Base-by-base conservation (phyloP, 306 rosid species). In the Herpetospermum pedunculosum region DNA sequence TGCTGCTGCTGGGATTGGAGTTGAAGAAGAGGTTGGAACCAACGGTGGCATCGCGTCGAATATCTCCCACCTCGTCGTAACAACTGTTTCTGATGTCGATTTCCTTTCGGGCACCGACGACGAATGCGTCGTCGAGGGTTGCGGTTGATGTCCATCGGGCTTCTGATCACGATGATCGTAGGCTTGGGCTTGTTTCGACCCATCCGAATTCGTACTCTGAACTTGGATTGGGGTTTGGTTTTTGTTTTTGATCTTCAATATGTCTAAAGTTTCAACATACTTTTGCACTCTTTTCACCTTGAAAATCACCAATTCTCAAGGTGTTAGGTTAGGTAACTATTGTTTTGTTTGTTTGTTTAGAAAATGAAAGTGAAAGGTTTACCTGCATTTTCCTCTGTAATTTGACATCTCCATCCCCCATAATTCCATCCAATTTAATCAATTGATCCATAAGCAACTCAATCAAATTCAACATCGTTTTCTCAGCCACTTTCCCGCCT, bases 61-160 rank as follows among this genome's bases (percentile, higher is more conserved):
- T 62, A 90, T 89, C 81, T 90, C 98, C 98, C 97, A 93, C 75
- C 81, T 76, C 44, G 96, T 90, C 46, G 92, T 84, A 23, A 89
- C 88, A 3, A 78, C 88, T 0, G 59, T 49, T 62, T 81, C 72
- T 0, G 92, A 73, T 15, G 90, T 92, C 16, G 79, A 81, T 62
- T 82, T 81, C 64, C 71, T 50, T 74, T 54, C 26, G 4, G 47
- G 78, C 41, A 59, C 25, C 6, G 3, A 3, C 6, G 43, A 30
- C 68, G 12, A 60, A 19, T 14, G 2, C 23, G 23, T 49, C 7
- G 7, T 38, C 13, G 67, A 35, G 0, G 16, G 67, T 10, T 41
- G 34, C 50, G 21, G 5, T 44, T 74, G 80, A 19, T 80, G 63
- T 30, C 46, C 73, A 28, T 3, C 34, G 54, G 50, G 76, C 28